Evolutionary conservation across 176 grass and related monocot species (phyloP).

Genomic region (Aegilops longissima): DNA sequence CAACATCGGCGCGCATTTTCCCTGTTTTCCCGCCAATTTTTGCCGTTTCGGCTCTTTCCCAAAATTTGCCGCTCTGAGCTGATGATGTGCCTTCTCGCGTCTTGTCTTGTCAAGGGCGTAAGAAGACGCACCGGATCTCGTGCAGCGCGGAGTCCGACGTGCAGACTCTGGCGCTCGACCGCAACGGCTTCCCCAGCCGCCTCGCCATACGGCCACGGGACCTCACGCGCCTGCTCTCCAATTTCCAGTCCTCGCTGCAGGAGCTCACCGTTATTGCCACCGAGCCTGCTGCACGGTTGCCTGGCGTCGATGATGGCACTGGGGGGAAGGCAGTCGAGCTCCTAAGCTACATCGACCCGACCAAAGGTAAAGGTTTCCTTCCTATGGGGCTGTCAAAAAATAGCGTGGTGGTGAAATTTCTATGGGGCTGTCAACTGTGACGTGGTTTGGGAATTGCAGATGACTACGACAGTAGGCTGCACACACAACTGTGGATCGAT

Average conservation of each 20-base stretch:
- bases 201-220: conserved; percentile 71
- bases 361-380: conserved; percentile 75
- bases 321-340: conserved; percentile 89
- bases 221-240: conserved; percentile 72
- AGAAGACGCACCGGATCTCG: conserved; percentile 80
- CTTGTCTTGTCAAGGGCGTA: conserved; percentile 45
- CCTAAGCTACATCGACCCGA: conserved; percentile 84
- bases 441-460: conserved; percentile 45
- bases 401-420: neutral
- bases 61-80: neutral
- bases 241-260: conserved; percentile 94
- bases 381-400: neutral
- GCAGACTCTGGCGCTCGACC: conserved; percentile 69
- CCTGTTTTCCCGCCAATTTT: conserved; percentile 23
- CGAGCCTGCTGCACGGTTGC: conserved; percentile 38
- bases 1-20: neutral
- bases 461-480: conserved; percentile 71
- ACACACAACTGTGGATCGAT: conserved; percentile 98
- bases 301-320: conserved; percentile 31
- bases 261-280: conserved; percentile 90
- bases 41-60: neutral
- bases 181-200: conserved; percentile 60
- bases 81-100: neutral
- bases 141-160: conserved; percentile 76
- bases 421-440: conserved; percentile 18